Conservation (phyloP, 345 rosid genomes). For the Tarenaya hassleriana region DNA sequence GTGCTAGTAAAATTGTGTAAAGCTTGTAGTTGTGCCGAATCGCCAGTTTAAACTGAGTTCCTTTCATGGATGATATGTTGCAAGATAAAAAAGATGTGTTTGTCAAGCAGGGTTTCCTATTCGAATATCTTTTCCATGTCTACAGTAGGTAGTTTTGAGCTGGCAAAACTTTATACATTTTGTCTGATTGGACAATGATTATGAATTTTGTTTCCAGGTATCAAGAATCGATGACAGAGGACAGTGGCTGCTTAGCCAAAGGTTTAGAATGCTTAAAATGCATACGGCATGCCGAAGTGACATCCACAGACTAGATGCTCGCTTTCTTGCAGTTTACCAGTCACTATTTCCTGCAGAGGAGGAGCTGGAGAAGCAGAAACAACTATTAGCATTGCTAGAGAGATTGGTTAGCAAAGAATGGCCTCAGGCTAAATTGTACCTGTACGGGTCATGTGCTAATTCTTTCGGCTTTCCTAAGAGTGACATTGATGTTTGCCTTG, state of each 20-base stretch:
- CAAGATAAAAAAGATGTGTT: too few species aligned
- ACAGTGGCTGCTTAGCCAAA: constrained; percentile 51
- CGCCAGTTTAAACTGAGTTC: background rate
- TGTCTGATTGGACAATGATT: too few species aligned
- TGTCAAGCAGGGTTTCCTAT: too few species aligned
- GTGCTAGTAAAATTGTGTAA: too few species aligned
- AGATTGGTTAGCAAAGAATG: constrained; percentile 72
- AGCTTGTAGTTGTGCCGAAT: too few species aligned
- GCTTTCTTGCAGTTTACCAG: constrained; percentile 59
- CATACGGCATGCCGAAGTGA: constrained; percentile 50
- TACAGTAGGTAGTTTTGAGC: too few species aligned
- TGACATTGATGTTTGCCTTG: constrained; percentile 92
- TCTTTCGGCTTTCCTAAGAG: constrained; percentile 90
- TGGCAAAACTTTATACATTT: too few species aligned
- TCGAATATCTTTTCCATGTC: too few species aligned
- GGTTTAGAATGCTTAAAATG: constrained; percentile 50
- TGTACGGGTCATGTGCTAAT: constrained; percentile 94
- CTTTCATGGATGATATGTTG: background rate
- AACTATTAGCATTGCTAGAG: constrained; percentile 53
- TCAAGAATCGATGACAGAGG: constrained; percentile 78
- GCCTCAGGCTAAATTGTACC: constrained; percentile 78
- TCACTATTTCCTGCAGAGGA: constrained; percentile 76
- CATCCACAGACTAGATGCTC: constrained; percentile 47
- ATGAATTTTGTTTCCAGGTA: constrained; percentile 49
- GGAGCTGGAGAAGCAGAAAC: constrained; percentile 80